Evolutionary conservation across 202 grass and related monocot species (phyloP).

Genomic region (Elaeis oleifera): DNA sequence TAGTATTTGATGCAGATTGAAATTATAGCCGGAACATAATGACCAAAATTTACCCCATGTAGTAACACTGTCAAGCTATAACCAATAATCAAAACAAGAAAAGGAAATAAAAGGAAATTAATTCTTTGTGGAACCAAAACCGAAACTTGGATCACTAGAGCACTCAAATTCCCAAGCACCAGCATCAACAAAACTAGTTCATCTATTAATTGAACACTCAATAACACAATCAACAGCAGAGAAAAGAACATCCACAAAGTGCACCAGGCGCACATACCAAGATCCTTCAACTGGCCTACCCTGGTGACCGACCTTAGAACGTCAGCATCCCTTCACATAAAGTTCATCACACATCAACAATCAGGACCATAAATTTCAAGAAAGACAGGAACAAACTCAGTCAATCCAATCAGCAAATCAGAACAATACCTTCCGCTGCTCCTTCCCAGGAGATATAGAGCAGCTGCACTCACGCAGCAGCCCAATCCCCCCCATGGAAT

Average conservation of each 20-base stretch:
- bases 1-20: too few species aligned
- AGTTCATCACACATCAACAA: constrained; percentile 2
- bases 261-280: constrained; percentile 46
- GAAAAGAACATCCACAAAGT: not conserved
- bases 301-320: constrained; percentile 64
- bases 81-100: too few species aligned
- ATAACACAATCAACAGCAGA: not conserved
- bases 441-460: constrained; percentile 77
- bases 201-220: too few species aligned
- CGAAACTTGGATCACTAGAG: too few species aligned
- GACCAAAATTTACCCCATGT: too few species aligned
- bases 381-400: not conserved
- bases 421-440: constrained; percentile 67
- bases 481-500: constrained; percentile 88
- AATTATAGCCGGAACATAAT: too few species aligned
- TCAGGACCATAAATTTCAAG: not conserved
- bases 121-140: too few species aligned
- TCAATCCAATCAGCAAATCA: not conserved
- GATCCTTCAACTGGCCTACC: constrained; percentile 73
- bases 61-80: too few species aligned
- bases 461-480: constrained; percentile 75
- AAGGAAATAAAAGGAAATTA: too few species aligned
- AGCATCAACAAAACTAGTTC: too few species aligned
- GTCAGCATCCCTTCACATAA: constrained; percentile 54
- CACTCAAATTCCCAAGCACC: too few species aligned